phyloP scores from a whole-genome alignment of 345 rosid genomes.

The Euphorbia pulcherrima region DNA sequence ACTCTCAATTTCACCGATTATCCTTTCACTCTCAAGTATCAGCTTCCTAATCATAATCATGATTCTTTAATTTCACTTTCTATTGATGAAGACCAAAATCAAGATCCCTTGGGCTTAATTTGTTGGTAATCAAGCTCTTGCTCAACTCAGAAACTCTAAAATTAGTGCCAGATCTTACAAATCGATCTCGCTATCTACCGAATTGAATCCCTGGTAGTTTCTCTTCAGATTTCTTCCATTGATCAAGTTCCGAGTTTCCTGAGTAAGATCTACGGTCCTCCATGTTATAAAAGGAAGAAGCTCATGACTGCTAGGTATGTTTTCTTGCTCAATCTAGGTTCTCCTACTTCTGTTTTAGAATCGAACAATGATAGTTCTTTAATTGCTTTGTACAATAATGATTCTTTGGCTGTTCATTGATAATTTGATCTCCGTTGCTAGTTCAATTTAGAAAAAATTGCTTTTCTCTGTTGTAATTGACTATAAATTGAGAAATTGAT shows the following conservation, averaged over 20 bases:
- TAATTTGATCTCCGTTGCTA: background rate
- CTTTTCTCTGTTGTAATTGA: too few relatives aligned
- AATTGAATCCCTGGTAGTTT: background rate
- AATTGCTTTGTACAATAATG: constrained; percentile 29
- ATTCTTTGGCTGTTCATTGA: constrained; percentile 49
- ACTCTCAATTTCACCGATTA: background rate
- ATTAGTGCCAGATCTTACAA: constrained; percentile 44
- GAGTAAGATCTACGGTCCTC: constrained; percentile 36
- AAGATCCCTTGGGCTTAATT: too few relatives aligned
- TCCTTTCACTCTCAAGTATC: constrained; percentile 9
- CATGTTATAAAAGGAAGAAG: constrained; percentile 29
- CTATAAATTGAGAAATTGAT: too few relatives aligned
- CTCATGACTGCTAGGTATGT: constrained; percentile 44
- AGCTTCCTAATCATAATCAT: too few relatives aligned
- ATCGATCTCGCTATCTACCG: constrained; percentile 16
- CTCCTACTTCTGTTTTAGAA: too few relatives aligned
- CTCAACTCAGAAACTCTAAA: constrained; percentile 52
- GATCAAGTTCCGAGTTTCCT: constrained; percentile 41
- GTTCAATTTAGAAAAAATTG: too few relatives aligned
- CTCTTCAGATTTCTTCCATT: constrained; percentile 21
- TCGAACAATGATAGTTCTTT: constrained; percentile 19
- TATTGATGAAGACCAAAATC: too few relatives aligned
- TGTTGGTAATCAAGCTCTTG: constrained; percentile 34
- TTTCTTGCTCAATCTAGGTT: constrained; percentile 24
- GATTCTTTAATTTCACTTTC: too few relatives aligned